A percentile compares a stretch with the other conserved stretches of the same genome.
Conservation (phyloP, 2,329 filamentous ascomycete species). For the Neoascochyta sp. region DNA sequence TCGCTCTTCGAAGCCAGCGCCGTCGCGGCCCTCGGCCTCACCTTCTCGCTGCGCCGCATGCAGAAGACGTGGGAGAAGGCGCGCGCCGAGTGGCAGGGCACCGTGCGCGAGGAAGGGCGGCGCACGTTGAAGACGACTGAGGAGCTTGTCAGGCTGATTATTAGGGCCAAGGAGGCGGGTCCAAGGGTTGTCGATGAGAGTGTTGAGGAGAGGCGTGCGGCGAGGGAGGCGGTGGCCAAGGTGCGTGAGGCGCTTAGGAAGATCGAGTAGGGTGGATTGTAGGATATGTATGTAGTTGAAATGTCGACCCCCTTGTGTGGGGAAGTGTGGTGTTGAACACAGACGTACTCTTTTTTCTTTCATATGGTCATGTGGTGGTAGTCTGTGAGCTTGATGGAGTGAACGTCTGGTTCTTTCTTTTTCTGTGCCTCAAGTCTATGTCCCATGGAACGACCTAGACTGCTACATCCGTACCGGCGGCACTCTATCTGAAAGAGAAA, state of each 20-base stretch:
- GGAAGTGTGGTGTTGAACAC: no score
- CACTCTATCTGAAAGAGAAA: no score
- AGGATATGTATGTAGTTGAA: no score
- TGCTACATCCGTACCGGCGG: no score
- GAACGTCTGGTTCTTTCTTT: no score
- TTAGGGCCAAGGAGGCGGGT: conserved; percentile 44
- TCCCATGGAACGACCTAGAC: no score
- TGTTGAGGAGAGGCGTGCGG: conserved; percentile 38
- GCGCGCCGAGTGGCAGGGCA: conserved; percentile 50
- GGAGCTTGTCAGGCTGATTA: conserved; percentile 45
- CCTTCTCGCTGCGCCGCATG: conserved; percentile 55
- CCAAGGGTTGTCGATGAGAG: conserved; percentile 30
- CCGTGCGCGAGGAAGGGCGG: conserved; percentile 56
- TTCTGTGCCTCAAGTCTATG: no score
- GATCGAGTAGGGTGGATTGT: no score
- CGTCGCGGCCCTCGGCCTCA: conserved; percentile 56
- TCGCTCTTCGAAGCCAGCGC: conserved; percentile 56
- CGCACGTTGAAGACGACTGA: conserved; percentile 55
- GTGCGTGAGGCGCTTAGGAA: conserved; percentile 47
- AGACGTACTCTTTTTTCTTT: no score
- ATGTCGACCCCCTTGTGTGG: no score
- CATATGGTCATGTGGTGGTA: no score
- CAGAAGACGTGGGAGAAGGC: conserved; percentile 58
- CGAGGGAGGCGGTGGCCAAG: conserved; percentile 45
- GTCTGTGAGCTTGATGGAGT: no score